These are phyloP conservation scores for Strigomonas culicis DNA, from an alignment of 208 protist species.

Conservation along the genomic window DNA sequence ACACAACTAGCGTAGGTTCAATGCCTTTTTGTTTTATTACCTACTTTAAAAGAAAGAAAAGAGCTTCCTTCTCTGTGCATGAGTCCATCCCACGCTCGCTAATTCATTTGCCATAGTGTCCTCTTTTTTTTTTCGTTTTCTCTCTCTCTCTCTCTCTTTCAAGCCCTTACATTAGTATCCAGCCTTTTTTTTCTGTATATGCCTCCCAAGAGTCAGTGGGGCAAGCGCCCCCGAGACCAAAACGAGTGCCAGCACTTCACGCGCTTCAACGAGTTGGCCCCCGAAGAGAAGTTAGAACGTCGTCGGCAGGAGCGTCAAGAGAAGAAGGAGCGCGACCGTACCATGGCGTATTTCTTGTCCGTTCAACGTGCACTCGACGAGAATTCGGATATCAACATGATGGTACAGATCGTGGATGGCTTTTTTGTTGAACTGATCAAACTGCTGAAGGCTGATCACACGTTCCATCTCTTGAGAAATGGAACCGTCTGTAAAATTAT, in stretches of 20 bases:
- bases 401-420: constrained; percentile 76
- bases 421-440: constrained; percentile 89
- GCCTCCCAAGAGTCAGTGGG: constrained; percentile 9
- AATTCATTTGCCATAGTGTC: no score
- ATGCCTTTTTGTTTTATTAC: no score
- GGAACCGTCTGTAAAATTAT: constrained; percentile 79
- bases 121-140: constrained; percentile 1
- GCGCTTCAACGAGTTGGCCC: constrained; percentile 75
- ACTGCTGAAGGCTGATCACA: constrained; percentile 65
- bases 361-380: constrained; percentile 71
- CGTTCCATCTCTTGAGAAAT: constrained; percentile 76
- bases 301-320: constrained; percentile 70
- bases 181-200: not conserved
- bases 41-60: no score
- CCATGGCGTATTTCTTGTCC: constrained; percentile 78
- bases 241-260: constrained; percentile 20
- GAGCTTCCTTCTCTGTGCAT: no score
- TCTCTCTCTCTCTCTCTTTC: not conserved
- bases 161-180: not conserved
- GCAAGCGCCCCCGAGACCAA: constrained; percentile 15
- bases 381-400: constrained; percentile 41
- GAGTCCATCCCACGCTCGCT: no score
- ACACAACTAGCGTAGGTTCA: no score
- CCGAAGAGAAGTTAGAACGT: constrained; percentile 57
- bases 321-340: constrained; percentile 88